Base-by-base conservation (phyloP, 2,329 filamentous ascomycete species). In the Dissoconium aciculare region DNA sequence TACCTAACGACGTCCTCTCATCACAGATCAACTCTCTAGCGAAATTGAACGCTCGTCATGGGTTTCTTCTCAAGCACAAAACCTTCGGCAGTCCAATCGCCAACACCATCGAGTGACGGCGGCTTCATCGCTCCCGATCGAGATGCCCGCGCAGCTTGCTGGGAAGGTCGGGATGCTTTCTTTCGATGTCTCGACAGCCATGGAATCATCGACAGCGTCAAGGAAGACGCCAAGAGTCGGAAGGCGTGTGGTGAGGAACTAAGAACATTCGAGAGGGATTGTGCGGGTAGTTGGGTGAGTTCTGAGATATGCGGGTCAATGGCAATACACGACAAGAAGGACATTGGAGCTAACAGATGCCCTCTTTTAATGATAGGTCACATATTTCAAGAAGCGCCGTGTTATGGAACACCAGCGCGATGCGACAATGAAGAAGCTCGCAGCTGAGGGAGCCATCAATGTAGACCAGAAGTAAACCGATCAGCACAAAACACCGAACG, bases 301-400 rank as follows among this genome's bases (percentile, higher is more conserved):
- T 21, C 4, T 24, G 5, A 10, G 10, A 15, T 13, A 8, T 13
- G n/a, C 12, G 12, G 15, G 5, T n/a, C 15, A 11, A 10, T 12
- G 16, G 12, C 32, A n/a, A n/a, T n/a, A n/a, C n/a, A n/a, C n/a
- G n/a, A n/a, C n/a, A n/a, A n/a, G n/a, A n/a, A n/a, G n/a, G n/a
- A n/a, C n/a, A n/a, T n/a, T n/a, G n/a, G n/a, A n/a, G n/a, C n/a
- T n/a, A n/a, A n/a, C n/a, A n/a, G n/a, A n/a, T n/a, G n/a, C n/a
- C n/a, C n/a, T n/a, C n/a, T 44, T n/a, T 8, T 8, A 23, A 8
- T n/a, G n/a, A 32, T 46, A 89, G 82, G 80, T 94, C 38, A 83
- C 84, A 59, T 95, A 98, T 58, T 98, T 98, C 61, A 94, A 95
- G 65, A 85, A 94, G 58, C 79, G 84, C 60, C 69, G 89, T 48